Base-by-base conservation (phyloP, 2,329 filamentous ascomycete genomes). In the Zymoseptoria crescenta region DNA sequence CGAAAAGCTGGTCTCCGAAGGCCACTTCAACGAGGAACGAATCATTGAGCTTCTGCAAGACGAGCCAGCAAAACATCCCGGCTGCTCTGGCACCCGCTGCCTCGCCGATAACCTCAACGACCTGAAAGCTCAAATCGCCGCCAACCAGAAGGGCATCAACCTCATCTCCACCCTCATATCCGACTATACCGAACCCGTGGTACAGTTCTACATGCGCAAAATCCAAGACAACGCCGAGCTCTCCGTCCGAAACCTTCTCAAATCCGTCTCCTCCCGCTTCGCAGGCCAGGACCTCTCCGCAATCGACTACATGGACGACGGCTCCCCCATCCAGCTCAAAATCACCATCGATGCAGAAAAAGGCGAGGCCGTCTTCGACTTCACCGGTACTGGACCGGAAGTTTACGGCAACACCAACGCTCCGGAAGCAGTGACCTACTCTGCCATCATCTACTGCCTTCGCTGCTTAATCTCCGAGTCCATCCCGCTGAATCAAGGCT, bases 401-500 rank as follows among this genome's bases (percentile, higher is more conserved):
- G 67, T 72, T 19, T 67, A 70, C 79, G 81, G 80, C 50, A 92
- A 91, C 67, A 87, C 87, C 73, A 94, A 94, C 68, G 89, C 89
- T 0, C 89, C 89, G 0, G 83, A 90, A 73, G 89, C 89, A 2
- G 88, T 94, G 53, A 92, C 88, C 0, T 91, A 89, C 74, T 88
- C 83, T 41, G 89, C 89, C 54, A 92, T 94, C 69, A 93, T 94
- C 70, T 95, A 95, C 79, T 91, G 87, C 67, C 79, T 95, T 10
- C 85, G 90, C 52, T 89, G 86, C 54, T 63, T 96, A 59, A 91
- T 95, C 67, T 85, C 83, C 45, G 84, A 89, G 64, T 88, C 93
- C 65, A 92, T 95, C 13, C 91, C 90, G 0, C 81, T 95, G 3
- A 95, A 95, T 75, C 90, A 95, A 74, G 90, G 90, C 64, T 95